Percentiles rank a stretch among this genome's conserved stretches.
phyloP scores from a whole-genome alignment of 2,329 filamentous ascomycete genomes.

The Diaporthe capsici region DNA sequence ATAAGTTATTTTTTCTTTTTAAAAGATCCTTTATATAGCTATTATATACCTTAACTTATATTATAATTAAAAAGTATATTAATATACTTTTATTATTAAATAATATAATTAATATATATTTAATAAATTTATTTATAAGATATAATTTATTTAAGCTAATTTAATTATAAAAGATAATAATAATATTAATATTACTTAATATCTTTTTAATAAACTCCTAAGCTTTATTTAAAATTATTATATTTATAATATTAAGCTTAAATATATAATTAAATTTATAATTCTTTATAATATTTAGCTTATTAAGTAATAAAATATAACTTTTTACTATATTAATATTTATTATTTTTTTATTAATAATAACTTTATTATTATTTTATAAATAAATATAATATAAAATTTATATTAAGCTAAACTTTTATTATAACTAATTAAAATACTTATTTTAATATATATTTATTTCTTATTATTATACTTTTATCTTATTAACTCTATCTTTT shows the following conservation, averaged over 20 bases:
- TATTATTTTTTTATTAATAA: background rate
- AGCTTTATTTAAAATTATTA: background rate
- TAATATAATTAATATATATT: background rate
- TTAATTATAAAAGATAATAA: background rate
- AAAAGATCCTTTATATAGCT: background rate
- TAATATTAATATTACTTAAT: background rate
- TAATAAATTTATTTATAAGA: background rate
- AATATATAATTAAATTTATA: background rate
- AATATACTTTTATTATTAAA: background rate
- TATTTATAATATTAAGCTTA: background rate
- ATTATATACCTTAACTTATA: background rate
- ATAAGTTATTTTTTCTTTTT: accelerated
- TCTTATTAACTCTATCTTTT: background rate
- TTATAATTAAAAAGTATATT: background rate
- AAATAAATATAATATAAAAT: background rate
- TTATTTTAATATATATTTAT: background rate
- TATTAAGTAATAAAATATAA: background rate
- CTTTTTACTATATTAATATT: background rate
- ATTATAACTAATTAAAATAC: background rate
- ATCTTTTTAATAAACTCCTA: background rate
- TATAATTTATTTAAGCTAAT: background rate
- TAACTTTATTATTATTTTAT: background rate
- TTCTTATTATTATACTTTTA: background rate
- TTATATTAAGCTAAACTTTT: background rate
- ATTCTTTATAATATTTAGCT: background rate